Conservation (phyloP, 768 basidiomycete genomes). For the Rubroboletus satanas region DNA sequence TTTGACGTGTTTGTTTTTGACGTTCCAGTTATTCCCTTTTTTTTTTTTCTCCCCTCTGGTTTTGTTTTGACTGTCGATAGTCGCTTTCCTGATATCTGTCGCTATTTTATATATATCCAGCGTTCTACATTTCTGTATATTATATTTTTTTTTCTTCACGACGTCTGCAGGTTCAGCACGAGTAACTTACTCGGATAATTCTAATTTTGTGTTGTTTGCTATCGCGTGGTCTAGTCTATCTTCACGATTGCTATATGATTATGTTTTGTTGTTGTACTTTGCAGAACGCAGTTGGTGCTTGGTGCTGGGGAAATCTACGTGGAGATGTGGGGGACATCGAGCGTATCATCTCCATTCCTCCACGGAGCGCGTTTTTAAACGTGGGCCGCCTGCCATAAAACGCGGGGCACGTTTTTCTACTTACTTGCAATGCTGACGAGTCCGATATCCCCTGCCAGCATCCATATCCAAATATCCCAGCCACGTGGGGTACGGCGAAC, state of each 20-base stretch:
- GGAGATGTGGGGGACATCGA: not conserved
- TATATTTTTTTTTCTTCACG: constrained; percentile 16
- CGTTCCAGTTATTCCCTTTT: too few species aligned
- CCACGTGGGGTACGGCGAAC: too few species aligned
- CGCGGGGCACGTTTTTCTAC: constrained; percentile 1
- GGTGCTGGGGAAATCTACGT: not conserved
- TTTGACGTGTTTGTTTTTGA: constrained; percentile 17
- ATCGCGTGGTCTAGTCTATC: constrained; percentile 13
- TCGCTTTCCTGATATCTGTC: constrained; percentile 10
- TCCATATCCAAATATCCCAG: not conserved
- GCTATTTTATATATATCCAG: constrained; percentile 4
- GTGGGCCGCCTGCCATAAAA: not conserved
- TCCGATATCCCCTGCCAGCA: not conserved
- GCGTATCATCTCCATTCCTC: not conserved
- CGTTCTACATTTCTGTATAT: constrained; percentile 22
- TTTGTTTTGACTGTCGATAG: not conserved
- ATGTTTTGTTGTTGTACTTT: constrained; percentile 9
- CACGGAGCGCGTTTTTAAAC: not conserved
- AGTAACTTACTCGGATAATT: constrained; percentile 33
- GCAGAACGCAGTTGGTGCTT: too few species aligned
- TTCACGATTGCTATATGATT: constrained; percentile 11
- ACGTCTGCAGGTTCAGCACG: constrained; percentile 28
- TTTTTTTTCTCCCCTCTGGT: too few species aligned
- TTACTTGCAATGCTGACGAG: not conserved
- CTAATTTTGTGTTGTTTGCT: constrained; percentile 22